Conservation (phyloP, 345 rosid species). For the Raphanus raphanistrum region DNA sequence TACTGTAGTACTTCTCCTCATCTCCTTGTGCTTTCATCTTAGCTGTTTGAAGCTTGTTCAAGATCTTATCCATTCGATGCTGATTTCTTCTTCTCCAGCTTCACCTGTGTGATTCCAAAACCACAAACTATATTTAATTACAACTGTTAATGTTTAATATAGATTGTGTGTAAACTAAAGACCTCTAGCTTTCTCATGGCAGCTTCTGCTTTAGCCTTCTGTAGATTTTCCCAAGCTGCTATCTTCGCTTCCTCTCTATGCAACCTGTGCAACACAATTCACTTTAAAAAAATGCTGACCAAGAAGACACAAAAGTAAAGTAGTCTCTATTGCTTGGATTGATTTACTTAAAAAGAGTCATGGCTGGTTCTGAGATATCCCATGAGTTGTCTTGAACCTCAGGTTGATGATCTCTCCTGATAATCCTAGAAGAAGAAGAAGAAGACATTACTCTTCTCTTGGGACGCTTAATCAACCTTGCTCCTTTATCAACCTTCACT, state of each 20-base stretch:
- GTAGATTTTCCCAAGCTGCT: conserved; percentile 94
- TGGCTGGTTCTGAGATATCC: conserved; percentile 61
- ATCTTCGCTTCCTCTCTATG: conserved; percentile 91
- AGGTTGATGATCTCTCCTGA: conserved; percentile 45
- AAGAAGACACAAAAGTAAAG: neutral
- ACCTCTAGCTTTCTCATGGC: conserved; percentile 92
- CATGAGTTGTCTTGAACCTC: conserved; percentile 47
- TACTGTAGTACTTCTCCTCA: conserved; percentile 57
- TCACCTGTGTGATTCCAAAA: conserved; percentile 46
- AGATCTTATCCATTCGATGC: conserved; percentile 80
- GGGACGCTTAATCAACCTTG: conserved; percentile 56
- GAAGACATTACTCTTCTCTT: conserved; percentile 44
- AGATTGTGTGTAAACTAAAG: neutral
- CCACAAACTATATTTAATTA: neutral
- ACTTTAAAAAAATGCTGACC: neutral
- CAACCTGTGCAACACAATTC: conserved; percentile 42
- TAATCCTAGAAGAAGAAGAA: conserved; percentile 26
- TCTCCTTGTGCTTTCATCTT: conserved; percentile 69
- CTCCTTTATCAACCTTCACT: conserved; percentile 72
- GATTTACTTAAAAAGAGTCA: conserved; percentile 61
- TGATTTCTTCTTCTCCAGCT: conserved; percentile 87
- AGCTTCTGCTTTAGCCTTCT: conserved; percentile 98
- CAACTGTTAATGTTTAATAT: neutral
- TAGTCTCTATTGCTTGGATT: neutral
- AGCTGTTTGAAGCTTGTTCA: conserved; percentile 65